A percentile compares a stretch with the other conserved stretches of the same genome.
phyloP scores from a whole-genome alignment of 2,329 filamentous ascomycete genomes.

The Epichloe brachyelytri region DNA sequence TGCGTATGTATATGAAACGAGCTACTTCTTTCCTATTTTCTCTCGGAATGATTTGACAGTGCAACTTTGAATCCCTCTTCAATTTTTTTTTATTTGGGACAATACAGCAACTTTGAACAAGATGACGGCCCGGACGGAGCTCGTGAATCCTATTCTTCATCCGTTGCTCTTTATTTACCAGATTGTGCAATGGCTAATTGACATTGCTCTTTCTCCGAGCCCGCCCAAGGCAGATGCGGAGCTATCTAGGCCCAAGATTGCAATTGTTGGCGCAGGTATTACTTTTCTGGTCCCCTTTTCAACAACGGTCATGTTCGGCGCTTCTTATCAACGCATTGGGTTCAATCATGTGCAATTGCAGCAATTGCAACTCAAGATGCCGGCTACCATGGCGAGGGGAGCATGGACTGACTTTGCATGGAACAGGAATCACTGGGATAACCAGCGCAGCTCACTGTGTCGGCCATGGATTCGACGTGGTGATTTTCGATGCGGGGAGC shows the following conservation, averaged over 20 bases:
- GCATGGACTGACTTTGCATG: neutral
- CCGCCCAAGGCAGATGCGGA: conserved; percentile 47
- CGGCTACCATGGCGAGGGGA: too few species aligned
- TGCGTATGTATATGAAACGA: too few species aligned
- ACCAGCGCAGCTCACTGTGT: conserved; percentile 72
- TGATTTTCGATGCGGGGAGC: conserved; percentile 61
- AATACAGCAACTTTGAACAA: neutral
- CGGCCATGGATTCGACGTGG: conserved; percentile 73
- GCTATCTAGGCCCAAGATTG: conserved; percentile 51
- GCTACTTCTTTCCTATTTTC: too few species aligned
- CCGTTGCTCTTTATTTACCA: conserved; percentile 51
- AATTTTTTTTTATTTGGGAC: neutral
- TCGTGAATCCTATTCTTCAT: conserved; percentile 32
- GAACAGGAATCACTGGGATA: conserved; percentile 57
- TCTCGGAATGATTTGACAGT: too few species aligned
- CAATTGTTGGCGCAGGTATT: conserved; percentile 58
- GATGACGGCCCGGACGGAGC: conserved; percentile 20
- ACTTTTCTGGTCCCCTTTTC: conserved; percentile 22
- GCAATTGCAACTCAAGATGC: too few species aligned
- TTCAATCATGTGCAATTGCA: too few species aligned
- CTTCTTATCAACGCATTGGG: neutral
- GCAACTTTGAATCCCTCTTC: too few species aligned
- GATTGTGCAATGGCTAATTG: conserved; percentile 50
- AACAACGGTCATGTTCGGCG: neutral
- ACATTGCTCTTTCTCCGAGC: conserved; percentile 53